Conservation (phyloP, 2,329 filamentous ascomycete species). For the Aspergillus fijiensis region DNA sequence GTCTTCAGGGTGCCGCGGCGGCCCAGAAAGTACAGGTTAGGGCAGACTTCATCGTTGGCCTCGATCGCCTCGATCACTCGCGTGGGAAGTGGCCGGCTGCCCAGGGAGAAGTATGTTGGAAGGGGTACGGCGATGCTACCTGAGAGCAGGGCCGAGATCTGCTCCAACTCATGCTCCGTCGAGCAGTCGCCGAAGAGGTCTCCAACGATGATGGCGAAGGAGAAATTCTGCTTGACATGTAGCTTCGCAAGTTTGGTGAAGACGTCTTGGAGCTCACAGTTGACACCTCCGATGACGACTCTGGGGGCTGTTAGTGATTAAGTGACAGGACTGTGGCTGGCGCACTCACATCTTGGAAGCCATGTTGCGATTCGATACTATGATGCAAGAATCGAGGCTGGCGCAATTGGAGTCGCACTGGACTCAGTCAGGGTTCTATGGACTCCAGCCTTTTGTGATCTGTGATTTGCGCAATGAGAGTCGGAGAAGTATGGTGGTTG, state of each 20-base stretch:
- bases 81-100: conserved; percentile 68
- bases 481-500: not conserved
- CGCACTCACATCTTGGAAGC: conserved; percentile 56
- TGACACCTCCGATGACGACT: conserved; percentile 76
- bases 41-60: conserved; percentile 71
- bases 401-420: conserved; percentile 6
- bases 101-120: conserved; percentile 88
- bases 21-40: conserved; percentile 87
- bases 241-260: conserved; percentile 78
- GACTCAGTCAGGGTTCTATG: not conserved
- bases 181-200: conserved; percentile 69
- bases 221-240: conserved; percentile 84
- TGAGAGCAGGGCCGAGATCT: conserved; percentile 64
- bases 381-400: conserved; percentile 13
- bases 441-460: not conserved
- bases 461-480: too few relatives aligned
- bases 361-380: conserved; percentile 40
- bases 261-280: conserved; percentile 72
- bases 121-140: conserved; percentile 74
- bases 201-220: conserved; percentile 79
- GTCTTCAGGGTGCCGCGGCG: conserved; percentile 87
- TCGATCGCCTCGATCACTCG: conserved; percentile 71
- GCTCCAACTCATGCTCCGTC: conserved; percentile 53
- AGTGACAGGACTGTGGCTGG: not conserved
- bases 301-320: conserved; percentile 34